Evolutionary conservation across 352 stramenopile species (phyloP), one percentile per base, ranked within the genome.

Genomic region (Globisporangium nunn): DNA sequence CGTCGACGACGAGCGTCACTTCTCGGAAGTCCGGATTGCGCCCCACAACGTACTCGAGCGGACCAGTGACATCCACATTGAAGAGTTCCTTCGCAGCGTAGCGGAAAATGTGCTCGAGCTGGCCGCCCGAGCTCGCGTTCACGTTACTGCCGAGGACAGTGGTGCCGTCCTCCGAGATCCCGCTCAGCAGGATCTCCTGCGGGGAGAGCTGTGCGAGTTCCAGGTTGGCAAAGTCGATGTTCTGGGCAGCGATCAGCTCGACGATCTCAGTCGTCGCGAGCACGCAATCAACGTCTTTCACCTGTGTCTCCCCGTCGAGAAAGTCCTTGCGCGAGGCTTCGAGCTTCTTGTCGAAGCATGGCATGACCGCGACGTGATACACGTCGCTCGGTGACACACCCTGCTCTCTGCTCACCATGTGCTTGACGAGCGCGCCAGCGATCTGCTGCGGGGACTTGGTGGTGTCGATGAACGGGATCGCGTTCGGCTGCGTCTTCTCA

Each of bases 301-400:
- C 83, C 40, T 87, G 65, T 7, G 76, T 67, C 10, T 67, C 72
- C 4, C 75, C 75, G 48, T 88, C 78, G 28, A 88, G 52, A 55
- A 95, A 96, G 63, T 95, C 78, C 59, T 95, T 96, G 7, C 96
- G 86, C 11, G 92, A 97, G 0, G 96, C 96, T 72, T 99, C 97
- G 7, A 99, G 75, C 66, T 99, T 99, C 77, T 99, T 99, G 68
- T 99, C 97, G 63, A 98, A 97, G 81, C 97, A 99, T 35, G 97
- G 96, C 96, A 98, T 98, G 40, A 99, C 78, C 2, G 95, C 92
- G 53, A 97, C 89, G 73, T 98, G 90, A 68, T 97, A 98, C 7
- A 98, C 83, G 39, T 96, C 72, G 30, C 62, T 72, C 11, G 75
- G 60, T 0, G 53, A 40, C 31, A 87, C 43, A 7, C 68, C 70